phyloP scores from a whole-genome alignment of 2,329 filamentous ascomycete genomes.

The Botrytis tulipae region DNA sequence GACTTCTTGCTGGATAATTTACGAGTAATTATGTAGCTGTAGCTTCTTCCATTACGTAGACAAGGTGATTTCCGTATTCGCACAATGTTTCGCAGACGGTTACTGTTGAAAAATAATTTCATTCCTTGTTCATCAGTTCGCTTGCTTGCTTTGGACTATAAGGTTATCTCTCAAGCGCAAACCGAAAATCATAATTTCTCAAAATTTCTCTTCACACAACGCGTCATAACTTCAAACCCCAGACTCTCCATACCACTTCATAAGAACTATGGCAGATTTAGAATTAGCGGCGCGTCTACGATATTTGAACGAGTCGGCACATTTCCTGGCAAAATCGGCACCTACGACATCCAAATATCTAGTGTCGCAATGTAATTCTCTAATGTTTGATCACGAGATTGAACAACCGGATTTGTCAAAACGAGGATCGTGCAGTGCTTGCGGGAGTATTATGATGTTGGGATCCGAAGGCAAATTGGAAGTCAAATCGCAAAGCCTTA shows the following conservation, averaged over 20 bases:
- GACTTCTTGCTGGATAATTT: neutral
- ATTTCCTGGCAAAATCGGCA: slow-evolving; percentile 52
- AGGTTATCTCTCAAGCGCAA: slow-evolving; percentile 6
- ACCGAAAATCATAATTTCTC: slow-evolving; percentile 2
- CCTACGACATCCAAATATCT: slow-evolving; percentile 59
- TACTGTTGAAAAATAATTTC: neutral
- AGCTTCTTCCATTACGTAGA: neutral
- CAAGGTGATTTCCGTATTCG: neutral
- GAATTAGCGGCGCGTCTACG: slow-evolving; percentile 37
- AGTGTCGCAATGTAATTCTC: slow-evolving; percentile 52
- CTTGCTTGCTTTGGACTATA: neutral
- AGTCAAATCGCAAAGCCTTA: slow-evolving; percentile 16
- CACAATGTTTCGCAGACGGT: neutral
- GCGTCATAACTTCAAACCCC: slow-evolving; percentile 2
- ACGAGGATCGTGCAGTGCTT: slow-evolving; percentile 57
- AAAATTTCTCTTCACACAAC: slow-evolving; percentile 14
- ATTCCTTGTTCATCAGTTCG: neutral
- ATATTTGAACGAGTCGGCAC: slow-evolving; percentile 56
- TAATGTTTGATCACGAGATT: slow-evolving; percentile 50
- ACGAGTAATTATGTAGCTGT: neutral
- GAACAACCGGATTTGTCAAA: slow-evolving; percentile 48
- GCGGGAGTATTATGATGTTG: slow-evolving; percentile 59
- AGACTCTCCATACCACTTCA: neutral
- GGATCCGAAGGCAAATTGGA: slow-evolving; percentile 41
- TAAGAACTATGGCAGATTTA: slow-evolving; percentile 28